Evolutionary conservation across 306 rosid genomes (phyloP), one percentile per base, ranked within the genome.

Genomic region (Dalbergia cultrata): DNA sequence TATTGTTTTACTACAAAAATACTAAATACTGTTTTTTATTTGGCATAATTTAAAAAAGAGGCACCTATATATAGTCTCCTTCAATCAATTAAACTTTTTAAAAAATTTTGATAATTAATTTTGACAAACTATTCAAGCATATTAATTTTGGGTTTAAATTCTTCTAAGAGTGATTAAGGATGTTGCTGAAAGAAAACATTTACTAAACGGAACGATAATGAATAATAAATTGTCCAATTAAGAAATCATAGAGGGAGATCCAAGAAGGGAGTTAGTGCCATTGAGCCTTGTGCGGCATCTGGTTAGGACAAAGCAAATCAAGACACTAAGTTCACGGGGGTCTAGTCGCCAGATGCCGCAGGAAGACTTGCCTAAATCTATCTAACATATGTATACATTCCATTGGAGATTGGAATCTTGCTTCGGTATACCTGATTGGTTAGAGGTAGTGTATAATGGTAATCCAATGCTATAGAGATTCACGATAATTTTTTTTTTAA

Each of bases 251-350:
- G 74, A 54, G 33, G 72, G 76, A 83, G 67, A 78, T 78, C 76
- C 64, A 78, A 75, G 80, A 77, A 5, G 67, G 60, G 57, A 77
- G 79, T 77, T 12, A 72, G 80, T 78, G 59, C 76, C 86, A 83
- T 78, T 22, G 86, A 83, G 86, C 86, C 80, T 56, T 57, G 76
- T 8, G 56, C 83, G 34, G 67, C 58, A 63, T 65, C 44, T 45
- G 76, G 83, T 72, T 56, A 77, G 80, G 80, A 77, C 50, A 83
- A 78, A 37, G 78, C 85, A 69, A 13, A 76, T 68, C 71, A 75
- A 69, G 81, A 76, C 54, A 73, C 85, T 50, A 69, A 76, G 81
- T 61, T 76, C 70, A 34, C 70, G 85, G 85, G 85, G 60, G 54
- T 67, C 21, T 11, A 74, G 50, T 81, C 19, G 61, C 80, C 50